Evolutionary conservation across 352 stramenopile genomes (phyloP).

Genomic region (Phytophthora citricola): DNA sequence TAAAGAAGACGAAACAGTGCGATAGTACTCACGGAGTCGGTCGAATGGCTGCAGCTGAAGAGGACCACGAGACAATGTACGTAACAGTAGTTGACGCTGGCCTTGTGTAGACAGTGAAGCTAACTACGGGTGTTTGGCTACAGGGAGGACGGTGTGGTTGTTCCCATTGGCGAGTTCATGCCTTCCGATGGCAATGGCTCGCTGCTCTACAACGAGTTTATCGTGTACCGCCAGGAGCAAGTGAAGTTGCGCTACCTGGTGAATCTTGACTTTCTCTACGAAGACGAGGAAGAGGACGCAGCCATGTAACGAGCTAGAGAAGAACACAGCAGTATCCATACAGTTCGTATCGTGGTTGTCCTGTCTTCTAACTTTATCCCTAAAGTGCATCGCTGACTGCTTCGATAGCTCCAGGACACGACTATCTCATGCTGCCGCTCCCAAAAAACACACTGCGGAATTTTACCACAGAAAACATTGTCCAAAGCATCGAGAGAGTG

Average conservation of each 20-base stretch:
- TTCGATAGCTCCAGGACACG: conserved; percentile 32
- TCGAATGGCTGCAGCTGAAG: conserved; percentile 57
- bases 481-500: conserved; percentile 29
- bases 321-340: conserved; percentile 32
- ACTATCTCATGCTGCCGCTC: conserved; percentile 26
- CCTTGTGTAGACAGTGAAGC: no score
- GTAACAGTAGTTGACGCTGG: conserved; percentile 1
- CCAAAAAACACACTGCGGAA: conserved; percentile 16
- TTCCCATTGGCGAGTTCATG: conserved; percentile 64
- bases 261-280: conserved; percentile 56
- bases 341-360: conserved; percentile 20
- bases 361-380: conserved; percentile 54
- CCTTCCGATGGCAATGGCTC: conserved; percentile 53
- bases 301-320: conserved; percentile 5
- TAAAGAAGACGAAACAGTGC: conserved; percentile 44
- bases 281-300: conserved; percentile 34
- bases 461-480: conserved; percentile 28
- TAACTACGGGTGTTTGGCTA: not conserved
- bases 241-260: conserved; percentile 73
- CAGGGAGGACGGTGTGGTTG: conserved; percentile 58
- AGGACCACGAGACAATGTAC: conserved; percentile 54
- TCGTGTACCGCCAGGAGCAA: conserved; percentile 77
- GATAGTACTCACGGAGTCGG: conserved; percentile 65
- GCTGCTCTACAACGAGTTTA: conserved; percentile 80
- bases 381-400: conserved; percentile 42